Percentiles rank a stretch among this genome's conserved stretches.
These are phyloP conservation scores for Gliomastix tumulicola DNA, from an alignment of 2,329 filamentous ascomycete species.

Conservation along the genomic window DNA sequence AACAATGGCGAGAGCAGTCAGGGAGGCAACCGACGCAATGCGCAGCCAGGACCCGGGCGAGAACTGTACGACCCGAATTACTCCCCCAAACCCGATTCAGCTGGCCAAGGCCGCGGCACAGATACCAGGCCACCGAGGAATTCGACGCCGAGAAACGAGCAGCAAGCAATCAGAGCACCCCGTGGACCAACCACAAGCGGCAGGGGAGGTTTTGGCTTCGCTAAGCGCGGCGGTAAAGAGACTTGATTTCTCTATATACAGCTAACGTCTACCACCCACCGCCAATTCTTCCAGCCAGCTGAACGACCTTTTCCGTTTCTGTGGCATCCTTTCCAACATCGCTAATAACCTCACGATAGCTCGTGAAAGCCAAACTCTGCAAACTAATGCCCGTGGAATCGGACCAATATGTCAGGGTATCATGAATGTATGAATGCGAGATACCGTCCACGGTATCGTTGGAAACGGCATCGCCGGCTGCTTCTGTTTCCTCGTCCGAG, in stretches of 20 bases:
- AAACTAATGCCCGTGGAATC: conserved; percentile 61
- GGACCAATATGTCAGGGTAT: conserved; percentile 71
- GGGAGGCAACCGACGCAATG: conserved; percentile 20
- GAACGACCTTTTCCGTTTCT: conserved; percentile 76
- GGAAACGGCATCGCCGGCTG: conserved; percentile 15
- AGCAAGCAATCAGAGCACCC: conserved; percentile 66
- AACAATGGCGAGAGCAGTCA: conserved; percentile 17
- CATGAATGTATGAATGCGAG: conserved; percentile 57
- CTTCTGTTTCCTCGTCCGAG: conserved; percentile 56
- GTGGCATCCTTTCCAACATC: conserved; percentile 77
- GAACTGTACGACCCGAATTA: conserved; percentile 77
- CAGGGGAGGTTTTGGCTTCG: conserved; percentile 72
- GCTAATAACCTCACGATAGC: conserved; percentile 86
- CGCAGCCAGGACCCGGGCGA: conserved; percentile 25
- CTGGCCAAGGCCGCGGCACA: too few relatives aligned
- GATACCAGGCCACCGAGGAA: conserved; percentile 26
- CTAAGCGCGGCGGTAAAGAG: conserved; percentile 46
- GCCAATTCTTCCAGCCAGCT: conserved; percentile 83
- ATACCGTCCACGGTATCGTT: conserved; percentile 54
- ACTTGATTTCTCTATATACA: conserved; percentile 20
- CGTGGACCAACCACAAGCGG: conserved; percentile 72
- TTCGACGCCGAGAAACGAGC: conserved; percentile 45
- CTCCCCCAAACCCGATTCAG: conserved; percentile 54
- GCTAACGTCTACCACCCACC: conserved; percentile 70
- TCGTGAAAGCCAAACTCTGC: conserved; percentile 73